phyloP scores from a whole-genome alignment of 1,139 yeast genomes.

The Candida anutae region DNA sequence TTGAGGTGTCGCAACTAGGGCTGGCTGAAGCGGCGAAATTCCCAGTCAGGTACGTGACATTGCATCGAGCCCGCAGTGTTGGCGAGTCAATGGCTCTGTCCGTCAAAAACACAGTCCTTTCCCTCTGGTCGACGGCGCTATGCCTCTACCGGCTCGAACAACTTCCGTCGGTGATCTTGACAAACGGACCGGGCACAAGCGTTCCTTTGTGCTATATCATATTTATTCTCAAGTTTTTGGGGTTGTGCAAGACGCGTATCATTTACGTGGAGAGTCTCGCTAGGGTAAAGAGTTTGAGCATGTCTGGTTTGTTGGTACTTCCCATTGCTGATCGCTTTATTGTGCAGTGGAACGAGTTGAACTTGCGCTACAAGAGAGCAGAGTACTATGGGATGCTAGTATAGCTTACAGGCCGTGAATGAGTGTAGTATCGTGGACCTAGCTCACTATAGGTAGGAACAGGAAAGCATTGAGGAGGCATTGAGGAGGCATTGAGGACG shows the following conservation, averaged over 20 bases:
- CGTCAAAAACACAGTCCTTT: conserved; percentile 41
- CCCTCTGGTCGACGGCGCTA: conserved; percentile 22
- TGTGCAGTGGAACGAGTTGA: conserved; percentile 84
- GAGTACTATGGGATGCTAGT: conserved; percentile 77
- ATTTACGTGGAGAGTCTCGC: conserved; percentile 87
- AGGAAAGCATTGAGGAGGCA: no score
- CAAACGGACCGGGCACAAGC: conserved; percentile 94
- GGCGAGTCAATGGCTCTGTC: conserved; percentile 57
- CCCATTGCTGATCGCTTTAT: conserved; percentile 70
- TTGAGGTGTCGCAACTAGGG: conserved; percentile 20
- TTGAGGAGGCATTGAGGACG: no score
- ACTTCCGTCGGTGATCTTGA: conserved; percentile 47
- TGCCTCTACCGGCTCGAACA: conserved; percentile 13
- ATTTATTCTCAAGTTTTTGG: conserved; percentile 45
- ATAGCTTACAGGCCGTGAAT: no score
- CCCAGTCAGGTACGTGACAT: conserved; percentile 19
- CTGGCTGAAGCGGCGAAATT: conserved; percentile 10
- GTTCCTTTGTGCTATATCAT: conserved; percentile 67
- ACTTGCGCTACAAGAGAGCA: conserved; percentile 46
- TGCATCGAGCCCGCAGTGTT: conserved; percentile 73
- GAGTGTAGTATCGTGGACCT: no score
- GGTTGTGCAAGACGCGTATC: conserved; percentile 48
- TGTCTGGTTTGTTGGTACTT: conserved; percentile 64
- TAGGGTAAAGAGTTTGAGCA: conserved; percentile 65
- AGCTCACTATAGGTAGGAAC: no score